Percentiles rank a stretch among this genome's conserved stretches.
Evolutionary conservation across 1,284 basidiomycete species (phyloP).

Genomic region (Austroboletus novae-zelandiae): DNA sequence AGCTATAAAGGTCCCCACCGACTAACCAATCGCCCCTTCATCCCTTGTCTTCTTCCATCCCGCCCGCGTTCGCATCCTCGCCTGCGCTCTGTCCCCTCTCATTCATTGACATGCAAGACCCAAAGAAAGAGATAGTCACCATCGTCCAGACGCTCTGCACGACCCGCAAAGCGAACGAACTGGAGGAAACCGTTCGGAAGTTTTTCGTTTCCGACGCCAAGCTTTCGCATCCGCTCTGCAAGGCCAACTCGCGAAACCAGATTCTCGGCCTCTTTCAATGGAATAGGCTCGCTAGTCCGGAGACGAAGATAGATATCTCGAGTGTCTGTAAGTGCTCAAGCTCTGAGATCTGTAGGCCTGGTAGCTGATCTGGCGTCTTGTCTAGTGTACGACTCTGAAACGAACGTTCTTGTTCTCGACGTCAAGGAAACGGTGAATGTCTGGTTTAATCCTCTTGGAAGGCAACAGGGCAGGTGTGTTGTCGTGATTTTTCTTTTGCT

Average conservation of each 20-base stretch:
- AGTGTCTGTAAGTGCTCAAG: slow-evolving; percentile 21
- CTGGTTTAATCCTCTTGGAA: slow-evolving; percentile 26
- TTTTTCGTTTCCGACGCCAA: slow-evolving; percentile 21
- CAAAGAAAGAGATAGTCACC: slow-evolving; percentile 26
- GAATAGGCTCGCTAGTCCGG: slow-evolving; percentile 28
- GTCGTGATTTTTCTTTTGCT: not conserved
- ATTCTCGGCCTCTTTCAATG: slow-evolving; percentile 31
- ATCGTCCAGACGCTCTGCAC: slow-evolving; percentile 24
- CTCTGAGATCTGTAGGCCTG: not conserved
- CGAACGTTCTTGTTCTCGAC: slow-evolving; percentile 25
- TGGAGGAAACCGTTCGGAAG: slow-evolving; percentile 15
- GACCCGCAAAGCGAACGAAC: slow-evolving; percentile 17
- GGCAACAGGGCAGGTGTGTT: slow-evolving; percentile 17
- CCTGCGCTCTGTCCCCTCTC: no score
- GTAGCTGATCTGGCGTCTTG: slow-evolving; percentile 2
- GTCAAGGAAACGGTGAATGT: slow-evolving; percentile 21
- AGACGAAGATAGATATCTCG: slow-evolving; percentile 5
- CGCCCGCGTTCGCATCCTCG: not conserved
- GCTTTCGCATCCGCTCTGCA: slow-evolving; percentile 28
- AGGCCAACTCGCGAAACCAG: slow-evolving; percentile 23
- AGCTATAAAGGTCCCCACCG: slow-evolving; percentile 16
- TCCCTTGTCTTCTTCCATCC: not conserved
- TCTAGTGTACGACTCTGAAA: slow-evolving; percentile 26
- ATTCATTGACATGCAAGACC: slow-evolving; percentile 26
- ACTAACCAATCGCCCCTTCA: slow-evolving; percentile 1